Evolutionary conservation across 1,284 basidiomycete genomes (phyloP).

Genomic region (Pseudomicrostroma phylloplanum): DNA sequence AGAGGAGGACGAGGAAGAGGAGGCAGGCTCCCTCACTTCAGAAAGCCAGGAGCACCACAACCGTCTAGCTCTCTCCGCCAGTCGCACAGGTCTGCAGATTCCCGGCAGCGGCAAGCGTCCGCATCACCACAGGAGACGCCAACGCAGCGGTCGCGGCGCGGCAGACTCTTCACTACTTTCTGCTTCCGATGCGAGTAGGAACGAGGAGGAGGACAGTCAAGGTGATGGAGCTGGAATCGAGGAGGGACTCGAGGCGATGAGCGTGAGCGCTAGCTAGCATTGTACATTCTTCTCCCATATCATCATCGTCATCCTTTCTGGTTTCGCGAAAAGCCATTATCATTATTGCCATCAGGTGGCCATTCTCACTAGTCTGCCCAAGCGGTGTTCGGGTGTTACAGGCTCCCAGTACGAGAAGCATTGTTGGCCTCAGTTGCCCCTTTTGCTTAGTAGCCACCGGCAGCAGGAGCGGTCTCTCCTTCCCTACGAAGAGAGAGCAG

Average conservation of each 20-base stretch:
- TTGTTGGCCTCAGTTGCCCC: too few species aligned
- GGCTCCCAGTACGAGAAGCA: too few species aligned
- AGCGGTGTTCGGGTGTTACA: too few species aligned
- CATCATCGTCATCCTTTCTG: too few species aligned
- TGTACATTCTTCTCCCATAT: too few species aligned
- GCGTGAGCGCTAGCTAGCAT: slow-evolving; percentile 5
- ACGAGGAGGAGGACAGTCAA: too few species aligned
- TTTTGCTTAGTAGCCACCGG: slow-evolving; percentile 46
- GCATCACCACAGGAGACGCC: background rate
- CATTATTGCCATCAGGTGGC: too few species aligned
- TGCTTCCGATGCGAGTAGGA: background rate
- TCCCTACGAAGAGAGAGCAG: slow-evolving; percentile 41
- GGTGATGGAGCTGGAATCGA: background rate
- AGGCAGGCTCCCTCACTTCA: background rate
- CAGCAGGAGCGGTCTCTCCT: slow-evolving; percentile 45
- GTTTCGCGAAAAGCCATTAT: too few species aligned
- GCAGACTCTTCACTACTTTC: background rate
- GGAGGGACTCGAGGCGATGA: slow-evolving; percentile 3
- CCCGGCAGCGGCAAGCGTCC: background rate
- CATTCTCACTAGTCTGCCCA: too few species aligned
- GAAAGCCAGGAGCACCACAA: background rate
- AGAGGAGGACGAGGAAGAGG: slow-evolving; percentile 17
- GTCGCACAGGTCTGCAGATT: background rate
- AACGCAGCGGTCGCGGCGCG: background rate
- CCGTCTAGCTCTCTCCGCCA: background rate